A percentile compares a stretch with the other conserved stretches of the same genome.
phyloP scores from a whole-genome alignment of 2,329 filamentous ascomycete genomes.

The Nemania bipapillata region DNA sequence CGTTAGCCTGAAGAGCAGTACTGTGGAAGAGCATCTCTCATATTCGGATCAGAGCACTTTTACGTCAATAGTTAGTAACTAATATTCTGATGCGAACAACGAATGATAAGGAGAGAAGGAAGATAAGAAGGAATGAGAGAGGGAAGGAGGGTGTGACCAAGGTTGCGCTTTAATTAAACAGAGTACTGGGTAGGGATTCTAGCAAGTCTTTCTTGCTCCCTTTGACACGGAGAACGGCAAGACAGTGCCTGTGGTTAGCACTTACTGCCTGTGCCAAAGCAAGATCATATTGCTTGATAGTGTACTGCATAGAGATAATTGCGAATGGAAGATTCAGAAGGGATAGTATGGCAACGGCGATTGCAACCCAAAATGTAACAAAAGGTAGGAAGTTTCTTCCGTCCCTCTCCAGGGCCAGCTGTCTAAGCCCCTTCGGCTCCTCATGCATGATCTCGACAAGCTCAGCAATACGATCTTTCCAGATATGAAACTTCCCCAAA shows the following conservation, averaged over 20 bases:
- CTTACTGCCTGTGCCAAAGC: conserved; percentile 31
- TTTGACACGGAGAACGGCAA: background rate
- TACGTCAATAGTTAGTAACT: background rate
- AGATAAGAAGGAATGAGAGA: background rate
- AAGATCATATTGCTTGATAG: conserved; percentile 27
- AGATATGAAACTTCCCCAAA: conserved; percentile 28
- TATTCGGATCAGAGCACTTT: conserved; percentile 17
- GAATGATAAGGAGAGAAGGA: too few relatives aligned
- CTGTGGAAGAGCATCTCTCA: conserved; percentile 13
- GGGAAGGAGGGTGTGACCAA: background rate
- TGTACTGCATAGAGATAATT: conserved; percentile 30
- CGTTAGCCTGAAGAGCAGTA: conserved; percentile 20
- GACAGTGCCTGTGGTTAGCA: background rate
- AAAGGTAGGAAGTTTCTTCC: conserved; percentile 33
- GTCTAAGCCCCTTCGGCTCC: conserved; percentile 28
- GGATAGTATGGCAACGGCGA: conserved; percentile 23
- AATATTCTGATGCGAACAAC: background rate
- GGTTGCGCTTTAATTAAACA: background rate
- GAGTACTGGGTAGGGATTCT: background rate
- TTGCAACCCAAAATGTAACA: conserved; percentile 33
- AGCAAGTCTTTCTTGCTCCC: background rate
- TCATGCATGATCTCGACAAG: conserved; percentile 36
- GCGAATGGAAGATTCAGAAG: conserved; percentile 28
- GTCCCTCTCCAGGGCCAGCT: conserved; percentile 28
- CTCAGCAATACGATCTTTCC: conserved; percentile 27